Evolutionary conservation across 2,329 filamentous ascomycete genomes (phyloP).

Genomic region (Xylaria sp.): DNA sequence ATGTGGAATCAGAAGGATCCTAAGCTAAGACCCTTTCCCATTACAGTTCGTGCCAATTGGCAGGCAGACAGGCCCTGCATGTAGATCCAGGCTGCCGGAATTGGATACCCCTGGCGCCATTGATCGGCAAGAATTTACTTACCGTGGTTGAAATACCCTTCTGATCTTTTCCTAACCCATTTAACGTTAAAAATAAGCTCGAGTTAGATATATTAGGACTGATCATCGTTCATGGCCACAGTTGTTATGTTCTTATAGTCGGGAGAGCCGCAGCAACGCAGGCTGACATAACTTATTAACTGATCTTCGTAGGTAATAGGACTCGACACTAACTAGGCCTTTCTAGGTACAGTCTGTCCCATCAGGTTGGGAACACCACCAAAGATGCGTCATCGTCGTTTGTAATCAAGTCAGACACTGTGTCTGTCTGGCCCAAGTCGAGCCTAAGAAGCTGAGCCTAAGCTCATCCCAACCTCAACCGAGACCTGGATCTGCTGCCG

Average conservation of each 20-base stretch:
- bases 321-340: not conserved
- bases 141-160: not conserved
- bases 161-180: not conserved
- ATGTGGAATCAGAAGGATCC: no score
- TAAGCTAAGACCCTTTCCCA: no score
- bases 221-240: not conserved
- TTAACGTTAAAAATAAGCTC: not conserved
- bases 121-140: not conserved
- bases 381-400: not conserved
- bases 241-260: not conserved
- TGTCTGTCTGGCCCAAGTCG: not conserved
- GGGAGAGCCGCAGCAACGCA: no score
- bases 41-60: not conserved
- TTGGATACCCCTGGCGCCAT: no score
- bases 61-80: no score
- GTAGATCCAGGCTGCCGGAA: no score
- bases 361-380: not conserved
- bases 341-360: not conserved
- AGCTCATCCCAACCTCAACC: slow-evolving; percentile 44
- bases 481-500: slow-evolving; percentile 39
- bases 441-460: slow-evolving; percentile 27
- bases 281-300: not conserved
- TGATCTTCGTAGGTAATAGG: not conserved
- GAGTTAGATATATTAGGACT: not conserved
- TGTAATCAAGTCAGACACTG: not conserved